phyloP scores from a whole-genome alignment of 106 monocot genomes.

The Chionographis japonica region DNA sequence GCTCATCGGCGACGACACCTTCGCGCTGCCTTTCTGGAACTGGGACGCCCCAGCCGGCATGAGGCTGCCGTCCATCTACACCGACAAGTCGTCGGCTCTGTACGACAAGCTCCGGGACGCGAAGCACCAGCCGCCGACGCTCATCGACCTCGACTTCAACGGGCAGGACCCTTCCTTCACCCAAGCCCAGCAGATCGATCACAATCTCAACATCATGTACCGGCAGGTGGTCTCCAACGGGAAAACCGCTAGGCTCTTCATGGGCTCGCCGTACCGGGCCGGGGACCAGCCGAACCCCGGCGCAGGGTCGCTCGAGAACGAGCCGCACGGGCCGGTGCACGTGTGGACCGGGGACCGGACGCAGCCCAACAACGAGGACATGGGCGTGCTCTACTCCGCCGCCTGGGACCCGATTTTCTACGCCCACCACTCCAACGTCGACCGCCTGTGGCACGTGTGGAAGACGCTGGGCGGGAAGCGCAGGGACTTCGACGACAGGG shows the following conservation, averaged over 20 bases:
- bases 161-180: constrained; percentile 6
- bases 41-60: constrained; percentile 32
- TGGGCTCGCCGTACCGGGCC: constrained; percentile 39
- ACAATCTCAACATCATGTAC: constrained; percentile 62
- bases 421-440: constrained; percentile 40
- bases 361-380: constrained; percentile 22
- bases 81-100: constrained; percentile 21
- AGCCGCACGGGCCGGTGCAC: constrained; percentile 33
- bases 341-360: constrained; percentile 26
- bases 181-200: constrained; percentile 14
- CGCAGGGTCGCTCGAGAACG: constrained; percentile 33
- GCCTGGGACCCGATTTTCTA: constrained; percentile 45
- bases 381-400: constrained; percentile 55
- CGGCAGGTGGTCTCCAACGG: constrained; percentile 43
- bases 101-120: constrained; percentile 25
- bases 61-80: constrained; percentile 27
- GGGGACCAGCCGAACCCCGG: constrained; percentile 27
- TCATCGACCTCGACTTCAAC: constrained; percentile 28
- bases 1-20: constrained; percentile 39
- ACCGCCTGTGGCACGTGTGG: constrained; percentile 52
- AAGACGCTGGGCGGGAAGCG: constrained; percentile 9
- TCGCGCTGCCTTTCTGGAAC: constrained; percentile 50
- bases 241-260: constrained; percentile 37
- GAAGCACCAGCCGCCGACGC: constrained; percentile 27
- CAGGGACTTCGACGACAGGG: constrained; percentile 11